Evolutionary conservation across 345 rosid species (phyloP).

Genomic region (Acer saccharum): DNA sequence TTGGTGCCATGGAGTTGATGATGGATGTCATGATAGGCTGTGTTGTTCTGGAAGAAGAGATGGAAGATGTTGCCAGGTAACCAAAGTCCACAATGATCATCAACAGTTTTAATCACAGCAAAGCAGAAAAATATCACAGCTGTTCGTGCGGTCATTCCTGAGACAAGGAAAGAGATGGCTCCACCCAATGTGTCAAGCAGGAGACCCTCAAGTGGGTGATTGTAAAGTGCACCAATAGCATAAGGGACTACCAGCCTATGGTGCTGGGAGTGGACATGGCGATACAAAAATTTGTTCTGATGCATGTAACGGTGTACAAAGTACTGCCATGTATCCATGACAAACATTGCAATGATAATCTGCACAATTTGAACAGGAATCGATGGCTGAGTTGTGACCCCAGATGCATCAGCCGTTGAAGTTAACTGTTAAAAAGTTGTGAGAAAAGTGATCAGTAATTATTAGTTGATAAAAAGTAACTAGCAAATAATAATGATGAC

Average conservation of each 20-base stretch:
- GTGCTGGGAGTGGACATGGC: constrained; percentile 70
- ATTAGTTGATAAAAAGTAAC: background rate
- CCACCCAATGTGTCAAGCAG: constrained; percentile 72
- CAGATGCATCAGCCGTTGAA: constrained; percentile 43
- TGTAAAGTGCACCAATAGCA: constrained; percentile 73
- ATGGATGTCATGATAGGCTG: constrained; percentile 73
- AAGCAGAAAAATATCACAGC: constrained; percentile 70
- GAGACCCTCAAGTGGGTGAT: constrained; percentile 72
- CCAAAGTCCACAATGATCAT: constrained; percentile 76
- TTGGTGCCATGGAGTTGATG: constrained; percentile 73
- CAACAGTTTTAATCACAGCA: constrained; percentile 61
- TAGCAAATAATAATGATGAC: background rate
- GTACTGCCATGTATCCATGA: constrained; percentile 76
- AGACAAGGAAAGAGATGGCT: constrained; percentile 63
- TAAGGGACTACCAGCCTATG: constrained; percentile 69
- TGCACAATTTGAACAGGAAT: constrained; percentile 49
- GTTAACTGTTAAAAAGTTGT: constrained; percentile 46
- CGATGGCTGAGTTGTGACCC: constrained; percentile 49
- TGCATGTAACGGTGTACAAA: constrained; percentile 76
- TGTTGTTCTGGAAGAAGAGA: constrained; percentile 55
- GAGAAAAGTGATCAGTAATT: constrained; percentile 1
- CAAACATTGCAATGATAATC: constrained; percentile 56
- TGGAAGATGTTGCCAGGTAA: constrained; percentile 74
- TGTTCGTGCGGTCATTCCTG: constrained; percentile 78
- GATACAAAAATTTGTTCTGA: constrained; percentile 69